Percentiles rank a stretch among this genome's conserved stretches.
phyloP scores from a whole-genome alignment of 2,329 filamentous ascomycete species.

The Fusarium algeriense region DNA sequence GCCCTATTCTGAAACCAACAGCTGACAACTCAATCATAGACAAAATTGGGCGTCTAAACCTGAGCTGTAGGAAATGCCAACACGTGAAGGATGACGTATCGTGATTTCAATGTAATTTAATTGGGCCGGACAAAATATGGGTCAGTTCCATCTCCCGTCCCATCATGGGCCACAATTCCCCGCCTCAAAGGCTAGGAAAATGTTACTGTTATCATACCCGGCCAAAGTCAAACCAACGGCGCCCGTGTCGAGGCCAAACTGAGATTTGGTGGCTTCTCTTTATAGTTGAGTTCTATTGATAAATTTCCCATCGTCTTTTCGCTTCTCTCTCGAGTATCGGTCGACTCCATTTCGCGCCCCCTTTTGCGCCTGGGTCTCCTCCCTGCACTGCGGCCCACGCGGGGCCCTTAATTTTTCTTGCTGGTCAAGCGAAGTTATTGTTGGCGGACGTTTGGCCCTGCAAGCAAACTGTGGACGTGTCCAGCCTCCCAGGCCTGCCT shows the following conservation, averaged over 20 bases:
- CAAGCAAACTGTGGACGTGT: conserved; percentile 29
- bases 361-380: conserved; percentile 19
- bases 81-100: conserved; percentile 37
- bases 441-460: conserved; percentile 2
- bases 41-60: conserved; percentile 26
- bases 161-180: conserved; percentile 25
- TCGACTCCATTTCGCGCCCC: conserved; percentile 4
- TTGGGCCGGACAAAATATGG: conserved; percentile 39
- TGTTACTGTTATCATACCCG: conserved; percentile 10
- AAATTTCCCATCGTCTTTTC: conserved; percentile 6
- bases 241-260: conserved; percentile 7
- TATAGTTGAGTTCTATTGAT: conserved; percentile 1
- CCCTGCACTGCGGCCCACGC: conserved; percentile 34
- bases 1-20: background rate
- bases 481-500: conserved; percentile 23
- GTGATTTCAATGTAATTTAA: conserved; percentile 27
- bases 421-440: conserved; percentile 20
- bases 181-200: conserved; percentile 30
- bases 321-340: conserved; percentile 1
- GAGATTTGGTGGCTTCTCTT: conserved; percentile 9
- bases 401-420: conserved; percentile 40
- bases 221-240: conserved; percentile 18
- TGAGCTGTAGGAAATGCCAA: conserved; percentile 2
- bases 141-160: conserved; percentile 17
- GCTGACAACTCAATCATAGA: conserved; percentile 17